Evolutionary conservation across 2,329 filamentous ascomycete species (phyloP).

Genomic region (Cadophora sp.): DNA sequence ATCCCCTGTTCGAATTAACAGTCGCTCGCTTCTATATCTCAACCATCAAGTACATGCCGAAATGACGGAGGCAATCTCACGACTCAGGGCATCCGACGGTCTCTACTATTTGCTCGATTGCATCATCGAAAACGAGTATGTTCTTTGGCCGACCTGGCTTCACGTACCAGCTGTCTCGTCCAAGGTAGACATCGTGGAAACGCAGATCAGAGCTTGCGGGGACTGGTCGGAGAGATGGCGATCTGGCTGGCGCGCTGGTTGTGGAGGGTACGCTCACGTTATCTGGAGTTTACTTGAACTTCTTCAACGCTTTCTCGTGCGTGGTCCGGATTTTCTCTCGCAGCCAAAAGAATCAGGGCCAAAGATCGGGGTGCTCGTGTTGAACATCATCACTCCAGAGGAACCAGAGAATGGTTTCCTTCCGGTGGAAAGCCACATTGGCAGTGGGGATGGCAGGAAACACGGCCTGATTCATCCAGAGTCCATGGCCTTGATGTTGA

Average conservation of each 20-base stretch:
- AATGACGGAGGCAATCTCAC: background rate
- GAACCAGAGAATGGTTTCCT: background rate
- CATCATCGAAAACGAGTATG: background rate
- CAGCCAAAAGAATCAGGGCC: background rate
- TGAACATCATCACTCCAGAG: background rate
- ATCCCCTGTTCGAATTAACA: background rate
- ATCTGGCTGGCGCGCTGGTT: background rate
- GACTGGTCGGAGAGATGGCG: background rate
- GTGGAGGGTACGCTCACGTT: background rate
- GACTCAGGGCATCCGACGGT: background rate
- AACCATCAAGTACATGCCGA: background rate
- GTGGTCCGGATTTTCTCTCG: background rate
- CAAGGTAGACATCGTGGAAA: background rate
- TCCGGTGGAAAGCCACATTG: background rate
- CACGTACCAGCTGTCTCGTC: background rate
- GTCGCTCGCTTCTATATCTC: background rate
- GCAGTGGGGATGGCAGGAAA: background rate
- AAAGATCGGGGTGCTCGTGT: background rate
- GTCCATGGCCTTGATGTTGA: background rate
- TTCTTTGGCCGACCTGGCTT: background rate
- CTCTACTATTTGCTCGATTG: background rate
- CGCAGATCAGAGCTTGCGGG: background rate
- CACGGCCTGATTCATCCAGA: conserved; percentile 3
- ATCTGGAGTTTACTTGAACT: conserved; percentile 1
- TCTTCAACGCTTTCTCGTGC: conserved; percentile 4